phyloP scores from a whole-genome alignment of 2,329 filamentous ascomycete genomes.

The Penicillium crustosum region DNA sequence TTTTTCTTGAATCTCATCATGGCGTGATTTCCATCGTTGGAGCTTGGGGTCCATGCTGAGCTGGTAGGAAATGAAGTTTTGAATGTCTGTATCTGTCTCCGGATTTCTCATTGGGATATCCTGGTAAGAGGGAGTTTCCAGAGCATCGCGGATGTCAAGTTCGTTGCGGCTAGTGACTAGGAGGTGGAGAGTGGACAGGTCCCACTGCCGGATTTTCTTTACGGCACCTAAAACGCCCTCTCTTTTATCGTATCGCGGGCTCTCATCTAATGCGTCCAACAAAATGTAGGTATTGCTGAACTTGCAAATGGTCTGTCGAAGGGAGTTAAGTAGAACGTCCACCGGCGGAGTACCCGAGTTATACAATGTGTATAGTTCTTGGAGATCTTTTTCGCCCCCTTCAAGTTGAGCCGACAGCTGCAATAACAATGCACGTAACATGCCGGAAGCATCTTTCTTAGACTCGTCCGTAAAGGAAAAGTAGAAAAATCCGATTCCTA shows the following conservation, averaged over 20 bases:
- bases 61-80: constrained; percentile 21
- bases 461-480: constrained; percentile 28
- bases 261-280: constrained; percentile 18
- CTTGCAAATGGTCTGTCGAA: not conserved
- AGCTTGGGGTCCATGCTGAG: constrained; percentile 18
- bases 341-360: not conserved
- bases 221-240: constrained; percentile 6
- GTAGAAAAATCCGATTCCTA: constrained; percentile 23
- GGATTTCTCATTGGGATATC: constrained; percentile 4
- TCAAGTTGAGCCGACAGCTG: constrained; percentile 26
- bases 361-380: constrained; percentile 7
- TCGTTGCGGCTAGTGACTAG: constrained; percentile 26
- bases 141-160: constrained; percentile 6
- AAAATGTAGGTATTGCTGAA: constrained; percentile 8
- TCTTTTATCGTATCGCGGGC: constrained; percentile 7
- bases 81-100: constrained; percentile 24
- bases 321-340: not conserved
- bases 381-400: constrained; percentile 16
- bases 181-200: constrained; percentile 23
- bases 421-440: constrained; percentile 29
- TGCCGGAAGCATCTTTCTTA: constrained; percentile 24
- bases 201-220: constrained; percentile 5
- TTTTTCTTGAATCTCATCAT: constrained; percentile 9
- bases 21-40: constrained; percentile 14
- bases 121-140: not conserved